These are phyloP conservation scores for Zhuliangozyma blackwelliae DNA, from an alignment of 1,139 yeast genomes.

Conservation along the genomic window DNA sequence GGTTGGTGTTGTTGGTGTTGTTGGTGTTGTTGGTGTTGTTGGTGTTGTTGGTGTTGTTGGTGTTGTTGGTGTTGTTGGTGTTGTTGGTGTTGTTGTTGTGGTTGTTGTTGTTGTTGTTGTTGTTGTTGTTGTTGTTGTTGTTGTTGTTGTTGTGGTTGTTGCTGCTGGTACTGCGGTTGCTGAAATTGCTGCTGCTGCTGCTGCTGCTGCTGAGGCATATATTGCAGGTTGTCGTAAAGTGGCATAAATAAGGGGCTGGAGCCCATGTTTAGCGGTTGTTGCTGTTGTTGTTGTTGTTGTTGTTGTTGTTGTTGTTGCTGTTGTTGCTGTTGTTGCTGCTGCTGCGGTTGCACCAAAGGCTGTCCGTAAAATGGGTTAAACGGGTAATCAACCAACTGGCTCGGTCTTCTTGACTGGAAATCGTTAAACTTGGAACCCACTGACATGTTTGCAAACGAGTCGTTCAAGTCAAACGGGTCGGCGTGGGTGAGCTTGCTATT, in stretches of 20 bases:
- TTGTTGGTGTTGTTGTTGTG: slow-evolving; percentile 7
- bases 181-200: too few relatives aligned
- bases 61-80: slow-evolving; percentile 5
- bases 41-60: too few relatives aligned
- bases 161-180: too few relatives aligned
- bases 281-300: slow-evolving; percentile 4
- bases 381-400: slow-evolving; percentile 38
- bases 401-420: slow-evolving; percentile 43
- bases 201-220: too few relatives aligned
- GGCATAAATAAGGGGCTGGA: too few relatives aligned
- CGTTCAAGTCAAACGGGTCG: slow-evolving; percentile 25
- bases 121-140: too few relatives aligned
- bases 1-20: too few relatives aligned
- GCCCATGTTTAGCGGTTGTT: slow-evolving; percentile 1
- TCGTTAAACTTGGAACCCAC: slow-evolving; percentile 36
- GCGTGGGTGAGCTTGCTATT: slow-evolving; percentile 7
- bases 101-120: slow-evolving; percentile 5
- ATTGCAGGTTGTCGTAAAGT: too few relatives aligned
- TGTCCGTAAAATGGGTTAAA: slow-evolving; percentile 8
- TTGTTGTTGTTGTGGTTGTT: too few relatives aligned
- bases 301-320: slow-evolving; percentile 4
- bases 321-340: slow-evolving; percentile 6
- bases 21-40: too few relatives aligned
- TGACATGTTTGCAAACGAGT: slow-evolving; percentile 32
- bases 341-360: slow-evolving; percentile 2